These are phyloP conservation scores for Ganoderma leucocontextum DNA, from an alignment of 1,284 basidiomycete species.

Conservation along the genomic window DNA sequence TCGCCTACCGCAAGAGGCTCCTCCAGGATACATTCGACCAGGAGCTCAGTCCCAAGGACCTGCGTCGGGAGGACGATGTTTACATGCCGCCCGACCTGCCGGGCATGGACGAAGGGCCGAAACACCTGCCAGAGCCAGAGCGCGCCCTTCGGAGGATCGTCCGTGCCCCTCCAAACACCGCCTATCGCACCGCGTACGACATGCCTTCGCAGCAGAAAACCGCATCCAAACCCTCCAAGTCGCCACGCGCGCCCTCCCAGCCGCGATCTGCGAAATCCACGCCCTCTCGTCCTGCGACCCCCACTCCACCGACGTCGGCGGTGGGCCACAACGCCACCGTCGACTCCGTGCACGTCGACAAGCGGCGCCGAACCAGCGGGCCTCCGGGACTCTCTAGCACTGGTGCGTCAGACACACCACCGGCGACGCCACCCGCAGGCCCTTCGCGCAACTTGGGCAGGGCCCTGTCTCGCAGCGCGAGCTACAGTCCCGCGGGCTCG, in stretches of 20 bases:
- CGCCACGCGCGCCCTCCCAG: background rate
- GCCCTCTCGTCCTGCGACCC: background rate
- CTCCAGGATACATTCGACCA: slow-evolving; percentile 19
- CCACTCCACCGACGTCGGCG: background rate
- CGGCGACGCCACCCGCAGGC: slow-evolving; percentile 9
- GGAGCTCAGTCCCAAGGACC: background rate
- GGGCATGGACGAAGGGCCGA: slow-evolving; percentile 37
- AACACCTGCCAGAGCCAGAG: slow-evolving; percentile 4
- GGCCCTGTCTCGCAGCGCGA: slow-evolving; percentile 15
- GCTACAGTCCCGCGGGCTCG: background rate
- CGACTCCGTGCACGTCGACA: slow-evolving; percentile 22
- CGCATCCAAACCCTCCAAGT: background rate
- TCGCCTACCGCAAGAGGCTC: slow-evolving; percentile 31
- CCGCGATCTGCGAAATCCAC: background rate
- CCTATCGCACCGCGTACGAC: background rate
- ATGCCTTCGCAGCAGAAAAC: too few relatives aligned
- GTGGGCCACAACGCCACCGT: background rate
- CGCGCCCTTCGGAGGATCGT: background rate
- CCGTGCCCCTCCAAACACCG: background rate
- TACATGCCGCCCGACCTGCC: slow-evolving; percentile 36
- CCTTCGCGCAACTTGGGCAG: background rate
- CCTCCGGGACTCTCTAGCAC: background rate
- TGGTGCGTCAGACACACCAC: slow-evolving; percentile 11
- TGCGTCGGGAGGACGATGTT: slow-evolving; percentile 34
- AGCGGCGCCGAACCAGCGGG: slow-evolving; percentile 21